Conservation (phyloP, 1,284 basidiomycete species). For the Cryptococcus amylolentus region DNA sequence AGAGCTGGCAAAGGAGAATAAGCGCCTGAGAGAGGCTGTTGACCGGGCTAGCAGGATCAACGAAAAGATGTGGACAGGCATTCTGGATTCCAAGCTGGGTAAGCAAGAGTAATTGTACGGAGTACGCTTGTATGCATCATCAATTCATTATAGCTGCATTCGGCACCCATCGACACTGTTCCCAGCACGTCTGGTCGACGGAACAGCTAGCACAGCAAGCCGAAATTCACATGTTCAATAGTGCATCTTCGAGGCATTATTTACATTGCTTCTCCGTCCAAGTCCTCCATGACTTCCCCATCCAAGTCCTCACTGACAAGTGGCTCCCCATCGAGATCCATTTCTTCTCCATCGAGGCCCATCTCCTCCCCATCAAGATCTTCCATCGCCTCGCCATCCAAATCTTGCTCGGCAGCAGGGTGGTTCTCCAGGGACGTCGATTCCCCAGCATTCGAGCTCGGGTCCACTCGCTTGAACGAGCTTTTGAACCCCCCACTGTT, state of each 20-base stretch:
- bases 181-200: too few relatives aligned
- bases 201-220: too few relatives aligned
- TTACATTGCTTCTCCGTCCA: slow-evolving; percentile 10
- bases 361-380: slow-evolving; percentile 32
- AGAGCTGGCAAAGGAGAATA: slow-evolving; percentile 69
- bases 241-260: background rate
- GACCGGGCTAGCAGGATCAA: slow-evolving; percentile 78
- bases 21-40: slow-evolving; percentile 62
- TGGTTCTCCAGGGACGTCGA: background rate
- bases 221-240: background rate
- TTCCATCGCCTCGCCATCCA: slow-evolving; percentile 44
- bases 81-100: slow-evolving; percentile 49
- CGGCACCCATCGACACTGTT: too few relatives aligned
- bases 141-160: background rate
- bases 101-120: slow-evolving; percentile 3
- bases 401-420: slow-evolving; percentile 16
- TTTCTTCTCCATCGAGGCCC: slow-evolving; percentile 50
- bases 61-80: slow-evolving; percentile 82
- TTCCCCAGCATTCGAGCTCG: background rate
- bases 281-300: slow-evolving; percentile 49
- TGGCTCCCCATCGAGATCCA: slow-evolving; percentile 56
- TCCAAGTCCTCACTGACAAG: slow-evolving; percentile 45
- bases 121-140: background rate
- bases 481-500: slow-evolving; percentile 64
- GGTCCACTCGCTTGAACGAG: slow-evolving; percentile 37